Evolutionary conservation across 202 grass and related monocot species (phyloP), one percentile per base, ranked within the genome.

Genomic region (Carex arenaria): DNA sequence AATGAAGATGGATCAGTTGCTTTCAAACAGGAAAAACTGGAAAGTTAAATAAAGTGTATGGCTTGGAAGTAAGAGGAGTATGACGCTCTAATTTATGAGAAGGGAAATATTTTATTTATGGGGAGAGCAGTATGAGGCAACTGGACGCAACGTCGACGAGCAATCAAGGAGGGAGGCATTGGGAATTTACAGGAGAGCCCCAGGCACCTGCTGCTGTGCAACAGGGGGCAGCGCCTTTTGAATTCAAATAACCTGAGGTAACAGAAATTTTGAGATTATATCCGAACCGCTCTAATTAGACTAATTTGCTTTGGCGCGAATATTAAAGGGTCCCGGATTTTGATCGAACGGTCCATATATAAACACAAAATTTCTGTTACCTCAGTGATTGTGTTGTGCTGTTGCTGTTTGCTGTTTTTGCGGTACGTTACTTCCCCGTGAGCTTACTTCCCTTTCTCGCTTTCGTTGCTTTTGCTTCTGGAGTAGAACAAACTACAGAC

Each of bases 351-450:
- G 26, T 0, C 26, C 26, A 26, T 26, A 26, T 36, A 5, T 36
- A 36, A 36, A 36, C 34, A 4, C 34, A 36, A 36, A 36, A 36
- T 36, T 7, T 40, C 38, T 40, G 38, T 40, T 40, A 40, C 36
- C 36, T 40, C 36, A 40, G 38, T 40, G 5, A 0, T 40, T 40
- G 5, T 40, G 5, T 40, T 5, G 5, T 0, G 38, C 5, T 40
- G 43, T 60, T 45, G 54, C 53, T 80, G 54, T 38, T 70, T 62
- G 4, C 76, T 80, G 76, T 18, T 80, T 80, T 80, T 63, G 56
- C 30, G 76, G 56, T 80, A 7, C 52, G 55, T 1, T 80, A 18
- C 76, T 80, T 63, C 20, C 0, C 31, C 3, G 8, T 80, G 3
- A 45, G 36, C 2, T 65, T 53, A 61, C 47, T 38, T 57, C 54